Evolutionary conservation across 2,329 filamentous ascomycete genomes (phyloP).

Genomic region (Fusarium bactridioides): DNA sequence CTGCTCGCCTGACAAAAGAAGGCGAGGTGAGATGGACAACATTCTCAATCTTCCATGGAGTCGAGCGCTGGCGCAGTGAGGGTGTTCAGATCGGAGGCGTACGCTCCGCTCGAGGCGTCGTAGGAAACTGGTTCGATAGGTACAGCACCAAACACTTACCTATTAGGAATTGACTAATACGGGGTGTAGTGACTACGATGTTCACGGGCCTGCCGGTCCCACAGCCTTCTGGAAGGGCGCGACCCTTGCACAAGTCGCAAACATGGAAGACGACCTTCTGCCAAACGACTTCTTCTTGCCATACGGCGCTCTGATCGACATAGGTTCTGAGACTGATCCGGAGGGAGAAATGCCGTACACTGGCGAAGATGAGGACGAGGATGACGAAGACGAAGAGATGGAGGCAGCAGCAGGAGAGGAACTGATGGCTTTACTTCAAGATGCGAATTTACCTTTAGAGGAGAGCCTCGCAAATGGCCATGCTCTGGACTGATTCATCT

Average conservation of each 20-base stretch:
- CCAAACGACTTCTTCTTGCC: conserved; percentile 45
- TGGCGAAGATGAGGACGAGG: conserved; percentile 23
- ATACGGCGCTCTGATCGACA: conserved; percentile 34
- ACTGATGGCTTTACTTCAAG: conserved; percentile 27
- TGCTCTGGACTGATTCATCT: neutral
- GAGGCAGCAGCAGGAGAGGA: conserved; percentile 24
- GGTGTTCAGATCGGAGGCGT: conserved; percentile 76
- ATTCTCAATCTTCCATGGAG: conserved; percentile 67
- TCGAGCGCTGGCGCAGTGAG: conserved; percentile 80
- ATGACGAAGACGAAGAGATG: conserved; percentile 26
- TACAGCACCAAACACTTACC: conserved; percentile 44
- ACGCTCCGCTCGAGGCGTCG: conserved; percentile 69
- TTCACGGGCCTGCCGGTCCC: conserved; percentile 74
- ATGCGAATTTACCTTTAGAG: conserved; percentile 29
- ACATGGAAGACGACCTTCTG: conserved; percentile 43
- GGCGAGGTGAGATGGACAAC: conserved; percentile 80
- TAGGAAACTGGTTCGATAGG: conserved; percentile 83
- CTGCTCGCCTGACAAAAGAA: conserved; percentile 70
- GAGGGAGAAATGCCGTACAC: conserved; percentile 43
- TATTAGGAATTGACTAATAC: neutral
- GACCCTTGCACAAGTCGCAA: conserved; percentile 51
- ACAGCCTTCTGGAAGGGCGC: conserved; percentile 81
- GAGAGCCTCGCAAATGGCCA: conserved; percentile 7
- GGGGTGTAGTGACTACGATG: conserved; percentile 66
- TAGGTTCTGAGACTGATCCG: conserved; percentile 27